phyloP scores from a whole-genome alignment of 805 yeast species.

The Nakazawaea ishiwadae region DNA sequence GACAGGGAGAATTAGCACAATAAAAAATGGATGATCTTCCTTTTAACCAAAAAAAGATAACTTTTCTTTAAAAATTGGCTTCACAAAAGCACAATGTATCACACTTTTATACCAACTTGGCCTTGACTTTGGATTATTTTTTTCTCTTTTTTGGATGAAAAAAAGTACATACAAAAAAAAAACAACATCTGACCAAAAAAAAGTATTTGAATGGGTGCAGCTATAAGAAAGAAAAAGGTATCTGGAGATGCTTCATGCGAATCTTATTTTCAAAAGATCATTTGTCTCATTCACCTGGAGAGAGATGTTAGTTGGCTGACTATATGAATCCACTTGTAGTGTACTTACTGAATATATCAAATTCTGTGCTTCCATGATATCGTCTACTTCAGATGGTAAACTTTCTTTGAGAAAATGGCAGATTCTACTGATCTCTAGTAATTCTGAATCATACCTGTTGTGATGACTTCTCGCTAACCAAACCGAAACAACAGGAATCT shows the following conservation, averaged over 20 bases:
- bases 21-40: too few relatives aligned
- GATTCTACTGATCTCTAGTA: conserved; percentile 7
- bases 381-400: neutral
- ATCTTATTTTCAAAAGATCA: neutral
- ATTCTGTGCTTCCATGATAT: conserved; percentile 1
- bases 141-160: too few relatives aligned
- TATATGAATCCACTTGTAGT: neutral
- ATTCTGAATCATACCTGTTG: neutral
- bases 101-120: too few relatives aligned
- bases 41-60: too few relatives aligned
- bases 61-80: too few relatives aligned
- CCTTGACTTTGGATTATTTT: too few relatives aligned
- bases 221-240: too few relatives aligned
- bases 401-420: conserved; percentile 1
- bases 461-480: conserved; percentile 10
- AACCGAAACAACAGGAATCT: neutral
- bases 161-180: too few relatives aligned
- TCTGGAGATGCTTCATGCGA: neutral
- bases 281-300: neutral
- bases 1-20: too few relatives aligned
- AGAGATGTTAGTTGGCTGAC: neutral
- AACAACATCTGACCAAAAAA: too few relatives aligned
- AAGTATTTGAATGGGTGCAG: too few relatives aligned
- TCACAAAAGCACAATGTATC: too few relatives aligned
- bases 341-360: conserved; percentile 8